Conservation (phyloP, 2,329 filamentous ascomycete genomes). For the Emmonsia crescens region DNA sequence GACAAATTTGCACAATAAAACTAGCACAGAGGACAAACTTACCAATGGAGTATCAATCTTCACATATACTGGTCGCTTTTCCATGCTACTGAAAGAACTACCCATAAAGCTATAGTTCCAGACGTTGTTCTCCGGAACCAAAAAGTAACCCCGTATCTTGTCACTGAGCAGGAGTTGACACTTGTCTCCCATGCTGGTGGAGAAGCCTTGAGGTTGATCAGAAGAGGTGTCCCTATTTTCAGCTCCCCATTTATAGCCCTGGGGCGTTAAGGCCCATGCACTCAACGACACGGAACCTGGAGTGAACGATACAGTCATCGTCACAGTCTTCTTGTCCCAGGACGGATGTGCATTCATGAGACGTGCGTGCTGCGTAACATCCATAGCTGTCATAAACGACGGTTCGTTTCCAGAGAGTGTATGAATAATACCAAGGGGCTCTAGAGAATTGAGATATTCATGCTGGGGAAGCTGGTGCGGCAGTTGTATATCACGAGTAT, state of each 20-base stretch:
- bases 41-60: constrained; percentile 78
- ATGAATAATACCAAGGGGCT: constrained; percentile 90
- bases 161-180: constrained; percentile 88
- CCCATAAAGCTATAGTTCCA: constrained; percentile 99
- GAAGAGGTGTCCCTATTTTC: constrained; percentile 90
- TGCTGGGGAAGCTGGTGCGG: constrained; percentile 85
- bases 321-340: constrained; percentile 87
- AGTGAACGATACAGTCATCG: constrained; percentile 91
- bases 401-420: constrained; percentile 91
- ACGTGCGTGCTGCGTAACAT: constrained; percentile 87
- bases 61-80: constrained; percentile 84
- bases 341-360: constrained; percentile 70
- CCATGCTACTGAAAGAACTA: constrained; percentile 70
- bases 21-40: constrained; percentile 4
- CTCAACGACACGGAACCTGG: constrained; percentile 91
- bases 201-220: constrained; percentile 90
- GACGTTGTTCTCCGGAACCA: constrained; percentile 76
- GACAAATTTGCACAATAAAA: background rate
- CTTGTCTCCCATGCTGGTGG: constrained; percentile 85
- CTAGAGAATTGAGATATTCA: constrained; percentile 74
- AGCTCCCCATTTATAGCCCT: constrained; percentile 92
- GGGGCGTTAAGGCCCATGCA: constrained; percentile 83
- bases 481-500: constrained; percentile 80
- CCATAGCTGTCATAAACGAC: constrained; percentile 88
- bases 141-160: constrained; percentile 89